Conservation (phyloP, 306 rosid species). For the Abrus pulchellus region DNA sequence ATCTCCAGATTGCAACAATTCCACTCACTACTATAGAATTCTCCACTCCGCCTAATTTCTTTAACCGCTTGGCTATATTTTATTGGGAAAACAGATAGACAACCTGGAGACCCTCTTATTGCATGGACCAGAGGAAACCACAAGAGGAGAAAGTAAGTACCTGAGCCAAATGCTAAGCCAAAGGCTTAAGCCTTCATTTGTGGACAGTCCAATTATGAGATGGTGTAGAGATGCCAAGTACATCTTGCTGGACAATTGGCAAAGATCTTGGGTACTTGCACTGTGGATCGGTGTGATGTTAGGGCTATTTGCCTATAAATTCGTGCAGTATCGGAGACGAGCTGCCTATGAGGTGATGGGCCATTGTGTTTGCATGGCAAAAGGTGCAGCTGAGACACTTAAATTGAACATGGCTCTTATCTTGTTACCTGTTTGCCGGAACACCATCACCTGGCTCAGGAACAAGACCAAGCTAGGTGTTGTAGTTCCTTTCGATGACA, state of each 20-base stretch:
- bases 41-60: constrained; percentile 19
- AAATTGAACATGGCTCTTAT: constrained; percentile 75
- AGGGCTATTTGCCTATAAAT: constrained; percentile 64
- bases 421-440: constrained; percentile 70
- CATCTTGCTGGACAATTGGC: constrained; percentile 69
- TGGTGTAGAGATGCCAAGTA: constrained; percentile 56
- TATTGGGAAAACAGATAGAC: constrained; percentile 59
- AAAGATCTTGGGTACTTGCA: constrained; percentile 59
- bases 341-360: constrained; percentile 65
- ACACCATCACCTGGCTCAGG: constrained; percentile 70
- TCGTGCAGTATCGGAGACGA: constrained; percentile 57
- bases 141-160: constrained; percentile 55
- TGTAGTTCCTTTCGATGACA: constrained; percentile 65
- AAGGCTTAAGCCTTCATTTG: constrained; percentile 54
- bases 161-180: constrained; percentile 63
- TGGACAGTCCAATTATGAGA: constrained; percentile 44
- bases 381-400: constrained; percentile 78
- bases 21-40: constrained; percentile 18
- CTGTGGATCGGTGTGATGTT: constrained; percentile 64
- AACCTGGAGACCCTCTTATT: constrained; percentile 64
- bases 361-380: constrained; percentile 79
- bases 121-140: constrained; percentile 55
- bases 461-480: constrained; percentile 59
- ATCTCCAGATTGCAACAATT: constrained; percentile 1
- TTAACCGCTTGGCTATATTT: constrained; percentile 29